These are phyloP conservation scores for Pugionium cornutum DNA, from an alignment of 345 rosid species.

Conservation along the genomic window DNA sequence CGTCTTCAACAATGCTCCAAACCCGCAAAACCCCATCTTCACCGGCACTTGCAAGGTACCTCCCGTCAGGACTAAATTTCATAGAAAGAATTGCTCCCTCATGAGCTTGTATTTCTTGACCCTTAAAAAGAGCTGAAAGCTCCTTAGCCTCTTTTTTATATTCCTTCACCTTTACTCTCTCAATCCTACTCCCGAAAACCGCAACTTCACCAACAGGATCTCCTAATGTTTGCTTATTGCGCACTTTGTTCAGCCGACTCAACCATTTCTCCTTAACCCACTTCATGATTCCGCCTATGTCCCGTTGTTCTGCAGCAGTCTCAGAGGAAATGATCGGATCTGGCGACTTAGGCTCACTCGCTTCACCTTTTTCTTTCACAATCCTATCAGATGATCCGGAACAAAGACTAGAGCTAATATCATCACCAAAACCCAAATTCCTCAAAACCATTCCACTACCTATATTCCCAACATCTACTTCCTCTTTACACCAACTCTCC, in stretches of 20 bases:
- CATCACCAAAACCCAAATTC: constrained; percentile 44
- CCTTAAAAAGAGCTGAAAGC: constrained; percentile 69
- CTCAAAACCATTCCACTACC: constrained; percentile 57
- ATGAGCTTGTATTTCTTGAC: constrained; percentile 82
- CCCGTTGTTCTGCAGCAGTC: constrained; percentile 13
- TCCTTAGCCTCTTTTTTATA: constrained; percentile 59
- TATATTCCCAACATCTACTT: constrained; percentile 27
- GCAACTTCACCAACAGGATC: constrained; percentile 36
- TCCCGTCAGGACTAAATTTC: constrained; percentile 86
- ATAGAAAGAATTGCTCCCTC: constrained; percentile 64
- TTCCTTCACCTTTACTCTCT: constrained; percentile 71
- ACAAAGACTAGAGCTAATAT: constrained; percentile 53
- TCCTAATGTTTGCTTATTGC: constrained; percentile 23
- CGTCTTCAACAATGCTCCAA: constrained; percentile 74
- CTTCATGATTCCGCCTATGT: constrained; percentile 41
- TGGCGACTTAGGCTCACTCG: constrained; percentile 1
- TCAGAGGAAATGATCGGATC: background rate
- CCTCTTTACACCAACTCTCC: constrained; percentile 31
- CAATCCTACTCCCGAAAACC: constrained; percentile 42
- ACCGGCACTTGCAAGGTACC: constrained; percentile 78
- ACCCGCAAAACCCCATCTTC: constrained; percentile 63
- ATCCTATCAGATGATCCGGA: constrained; percentile 39
- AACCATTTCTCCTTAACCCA: constrained; percentile 64
- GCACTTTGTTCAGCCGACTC: constrained; percentile 50
- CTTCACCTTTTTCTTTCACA: constrained; percentile 25